Evolutionary conservation across 768 basidiomycete species (phyloP), one percentile per base, ranked within the genome.

Genomic region (Suillus paluster): DNA sequence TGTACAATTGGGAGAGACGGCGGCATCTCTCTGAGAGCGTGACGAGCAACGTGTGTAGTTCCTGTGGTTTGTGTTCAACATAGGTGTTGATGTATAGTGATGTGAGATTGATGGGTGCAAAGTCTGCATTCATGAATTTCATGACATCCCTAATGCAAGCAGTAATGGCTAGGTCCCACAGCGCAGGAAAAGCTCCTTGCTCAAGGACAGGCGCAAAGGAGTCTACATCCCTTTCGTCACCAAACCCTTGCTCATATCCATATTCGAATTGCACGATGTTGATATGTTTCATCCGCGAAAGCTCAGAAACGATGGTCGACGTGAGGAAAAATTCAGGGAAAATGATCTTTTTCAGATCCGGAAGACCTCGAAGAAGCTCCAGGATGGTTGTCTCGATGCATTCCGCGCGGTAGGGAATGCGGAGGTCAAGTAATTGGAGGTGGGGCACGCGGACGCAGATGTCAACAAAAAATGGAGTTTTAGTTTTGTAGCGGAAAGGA

Each of bases 261-360:
- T 84, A 86, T 57, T 81, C 83, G 59, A 86, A 88, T 58, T 87
- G 84, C n/a, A 88, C 61, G 7, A 77, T 66, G 6, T 73, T 71
- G 0, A 89, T 78, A 52, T 81, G 66, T 27, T 73, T 73, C 34
- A 83, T 73, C 14, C 59, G 76, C 8, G 86, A 84, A 17, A 85
- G 71, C 4, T 75, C 67, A 59, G 85, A 78, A n/a, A 84, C 71
- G 21, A 87, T 64, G 1, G 67, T 64, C 2, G 81, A 76, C 0
- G 86, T 87, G 10, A 83, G 64, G 53, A 80, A 79, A 63, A 80
- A 89, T 6, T 81, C 78, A 0, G 88, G 87, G 3, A 88, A 72
- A 10, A 79, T 75, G 48, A 87, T 68, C 65, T 76, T 80, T 42
- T 78, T 75, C 21, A 89, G 78, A 57, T 80, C 79, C 10, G 76